Conservation (phyloP, 441 rosid species). For the Gossypium trilobum region DNA sequence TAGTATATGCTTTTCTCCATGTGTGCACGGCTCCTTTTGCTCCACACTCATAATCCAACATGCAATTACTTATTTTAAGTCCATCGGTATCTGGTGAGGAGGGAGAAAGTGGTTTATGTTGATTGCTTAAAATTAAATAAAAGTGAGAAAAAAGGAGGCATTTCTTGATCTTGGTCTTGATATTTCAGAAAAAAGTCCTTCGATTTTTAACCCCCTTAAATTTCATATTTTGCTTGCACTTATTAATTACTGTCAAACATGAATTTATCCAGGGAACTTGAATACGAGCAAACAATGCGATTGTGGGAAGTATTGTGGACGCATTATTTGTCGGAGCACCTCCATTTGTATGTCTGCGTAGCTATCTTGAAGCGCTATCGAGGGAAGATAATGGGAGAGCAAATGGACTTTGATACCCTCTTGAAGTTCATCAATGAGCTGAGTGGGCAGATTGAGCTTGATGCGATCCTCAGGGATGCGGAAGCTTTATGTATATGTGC, state of each 20-base stretch:
- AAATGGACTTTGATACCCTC: slow-evolving; percentile 94
- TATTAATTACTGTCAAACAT: not conserved
- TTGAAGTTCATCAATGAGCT: slow-evolving; percentile 90
- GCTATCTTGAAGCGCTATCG: slow-evolving; percentile 88
- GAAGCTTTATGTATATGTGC: slow-evolving; percentile 92
- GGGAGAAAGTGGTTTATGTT: not conserved
- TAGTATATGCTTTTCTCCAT: not conserved
- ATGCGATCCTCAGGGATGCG: slow-evolving; percentile 67
- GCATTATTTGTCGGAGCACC: slow-evolving; percentile 71
- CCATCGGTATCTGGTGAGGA: not conserved
- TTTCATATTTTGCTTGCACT: not conserved
- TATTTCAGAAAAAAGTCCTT: not conserved
- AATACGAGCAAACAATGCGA: slow-evolving; percentile 66
- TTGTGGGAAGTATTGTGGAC: slow-evolving; percentile 98
- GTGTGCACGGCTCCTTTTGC: not conserved
- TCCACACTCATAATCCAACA: not conserved
- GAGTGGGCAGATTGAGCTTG: slow-evolving; percentile 71
- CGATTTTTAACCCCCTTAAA: not conserved
- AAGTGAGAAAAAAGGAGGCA: not conserved
- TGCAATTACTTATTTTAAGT: not conserved
- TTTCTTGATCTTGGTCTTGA: not conserved
- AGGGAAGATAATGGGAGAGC: slow-evolving; percentile 74
- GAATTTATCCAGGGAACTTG: slow-evolving; percentile 63
- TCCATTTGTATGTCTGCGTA: slow-evolving; percentile 81
- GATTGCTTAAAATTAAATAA: not conserved